Evolutionary conservation across 441 rosid species (phyloP).

Genomic region (Erodium texanum): DNA sequence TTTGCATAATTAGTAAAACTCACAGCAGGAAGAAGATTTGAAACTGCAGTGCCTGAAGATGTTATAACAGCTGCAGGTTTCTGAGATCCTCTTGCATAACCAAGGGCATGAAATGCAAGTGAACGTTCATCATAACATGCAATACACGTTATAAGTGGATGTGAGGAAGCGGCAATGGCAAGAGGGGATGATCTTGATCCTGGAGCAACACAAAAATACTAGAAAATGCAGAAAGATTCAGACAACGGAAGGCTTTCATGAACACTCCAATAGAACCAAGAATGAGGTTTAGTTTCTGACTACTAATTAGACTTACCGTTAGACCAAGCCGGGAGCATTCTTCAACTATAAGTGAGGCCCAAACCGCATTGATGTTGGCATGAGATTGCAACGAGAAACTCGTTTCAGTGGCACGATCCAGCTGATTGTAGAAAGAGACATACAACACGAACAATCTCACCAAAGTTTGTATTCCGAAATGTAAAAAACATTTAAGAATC

Average conservation of each 20-base stretch:
- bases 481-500: conserved; percentile 4
- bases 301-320: conserved; percentile 48
- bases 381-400: conserved; percentile 33
- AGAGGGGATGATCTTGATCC: conserved; percentile 97
- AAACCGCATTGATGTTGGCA: conserved; percentile 69
- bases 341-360: conserved; percentile 86
- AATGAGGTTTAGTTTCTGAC: conserved; percentile 15
- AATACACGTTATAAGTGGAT: conserved; percentile 64
- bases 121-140: conserved; percentile 94
- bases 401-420: conserved; percentile 40
- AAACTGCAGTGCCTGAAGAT: conserved; percentile 96
- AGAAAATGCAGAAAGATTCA: conserved; percentile 33
- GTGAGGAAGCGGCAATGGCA: conserved; percentile 85
- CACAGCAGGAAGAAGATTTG: conserved; percentile 98
- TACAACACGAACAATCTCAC: conserved; percentile 20
- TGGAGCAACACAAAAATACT: conserved; percentile 96
- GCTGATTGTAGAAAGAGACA: conserved; percentile 40
- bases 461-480: conserved; percentile 2
- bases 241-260: not conserved
- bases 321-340: conserved; percentile 92
- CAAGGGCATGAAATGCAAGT: conserved; percentile 91
- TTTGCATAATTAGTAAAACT: conserved; percentile 30
- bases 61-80: conserved; percentile 84
- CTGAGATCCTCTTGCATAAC: conserved; percentile 79
- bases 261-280: no score